Conservation (phyloP, 345 rosid genomes). For the Hypericum perforatum region DNA sequence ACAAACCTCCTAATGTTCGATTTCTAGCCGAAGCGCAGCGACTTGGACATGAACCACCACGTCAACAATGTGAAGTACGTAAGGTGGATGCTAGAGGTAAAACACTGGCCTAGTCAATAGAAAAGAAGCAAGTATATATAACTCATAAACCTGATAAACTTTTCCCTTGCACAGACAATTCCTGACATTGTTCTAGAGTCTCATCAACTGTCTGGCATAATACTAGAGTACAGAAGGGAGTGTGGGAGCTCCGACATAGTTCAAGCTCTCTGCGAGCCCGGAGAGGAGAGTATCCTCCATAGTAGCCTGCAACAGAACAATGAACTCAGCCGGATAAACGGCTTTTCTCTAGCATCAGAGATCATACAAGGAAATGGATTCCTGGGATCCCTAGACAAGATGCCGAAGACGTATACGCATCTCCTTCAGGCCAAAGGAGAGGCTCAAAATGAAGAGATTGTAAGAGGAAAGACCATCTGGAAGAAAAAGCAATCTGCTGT, state of each 20-base stretch:
- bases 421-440: not conserved
- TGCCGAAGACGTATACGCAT: not conserved
- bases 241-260: not conserved
- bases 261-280: not conserved
- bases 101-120: not conserved
- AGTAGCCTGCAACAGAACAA: conserved; percentile 11
- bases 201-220: not conserved
- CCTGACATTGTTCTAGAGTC: not conserved
- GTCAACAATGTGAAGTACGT: conserved; percentile 7
- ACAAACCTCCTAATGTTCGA: not conserved
- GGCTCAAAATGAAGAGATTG: not conserved
- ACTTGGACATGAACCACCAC: conserved; percentile 4
- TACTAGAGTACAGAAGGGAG: conserved; percentile 5
- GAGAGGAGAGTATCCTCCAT: conserved; percentile 21
- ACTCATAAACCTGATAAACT: not conserved
- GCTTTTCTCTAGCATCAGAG: conserved; percentile 23
- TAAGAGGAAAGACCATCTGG: conserved; percentile 1
- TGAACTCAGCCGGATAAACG: conserved; percentile 18
- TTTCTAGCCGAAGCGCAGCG: conserved; percentile 9
- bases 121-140: not conserved
- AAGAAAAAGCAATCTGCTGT: not conserved
- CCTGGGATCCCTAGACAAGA: too few relatives aligned
- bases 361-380: not conserved
- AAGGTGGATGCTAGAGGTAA: conserved; percentile 5
- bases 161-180: not conserved